Conservation (phyloP, 1,284 basidiomycete genomes). For the Pseudozyma sp. region DNA sequence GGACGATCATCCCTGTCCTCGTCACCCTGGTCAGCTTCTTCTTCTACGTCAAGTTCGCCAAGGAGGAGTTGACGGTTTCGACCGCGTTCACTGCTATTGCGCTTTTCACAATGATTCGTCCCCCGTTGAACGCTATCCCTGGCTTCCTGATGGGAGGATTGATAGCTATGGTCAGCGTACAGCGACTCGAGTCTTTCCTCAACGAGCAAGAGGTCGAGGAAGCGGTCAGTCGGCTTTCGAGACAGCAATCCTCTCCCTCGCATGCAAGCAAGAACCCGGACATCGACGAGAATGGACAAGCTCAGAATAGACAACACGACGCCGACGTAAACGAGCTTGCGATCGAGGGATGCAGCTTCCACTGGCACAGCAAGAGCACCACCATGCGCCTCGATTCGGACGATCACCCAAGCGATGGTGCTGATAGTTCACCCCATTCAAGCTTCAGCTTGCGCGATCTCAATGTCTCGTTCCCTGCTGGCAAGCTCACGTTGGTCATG, state of each 20-base stretch:
- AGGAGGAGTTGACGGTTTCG: slow-evolving; percentile 53
- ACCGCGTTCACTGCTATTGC: slow-evolving; percentile 59
- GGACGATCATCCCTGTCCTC: slow-evolving; percentile 52
- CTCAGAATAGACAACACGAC: slow-evolving; percentile 75
- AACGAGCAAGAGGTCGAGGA: slow-evolving; percentile 80
- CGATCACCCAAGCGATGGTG: background rate
- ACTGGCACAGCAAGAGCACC: slow-evolving; percentile 17
- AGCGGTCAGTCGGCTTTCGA: slow-evolving; percentile 31
- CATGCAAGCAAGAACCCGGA: slow-evolving; percentile 72
- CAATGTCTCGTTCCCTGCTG: slow-evolving; percentile 43
- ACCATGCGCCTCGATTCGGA: slow-evolving; percentile 7
- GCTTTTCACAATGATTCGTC: slow-evolving; percentile 53
- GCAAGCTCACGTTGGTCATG: slow-evolving; percentile 50
- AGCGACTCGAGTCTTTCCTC: slow-evolving; percentile 84
- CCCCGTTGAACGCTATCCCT: slow-evolving; percentile 70
- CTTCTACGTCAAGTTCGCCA: slow-evolving; percentile 55
- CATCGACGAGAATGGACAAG: slow-evolving; percentile 68
- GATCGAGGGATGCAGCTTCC: slow-evolving; percentile 21
- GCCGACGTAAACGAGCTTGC: slow-evolving; percentile 5
- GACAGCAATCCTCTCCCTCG: background rate
- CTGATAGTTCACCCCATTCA: background rate
- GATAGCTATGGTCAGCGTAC: slow-evolving; percentile 76
- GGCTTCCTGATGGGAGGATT: slow-evolving; percentile 62
- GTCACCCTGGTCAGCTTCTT: slow-evolving; percentile 61
- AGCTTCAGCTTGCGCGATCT: slow-evolving; percentile 44